These are phyloP conservation scores for Macrolepiota dolichaula DNA, from an alignment of 768 basidiomycete genomes.

Conservation along the genomic window DNA sequence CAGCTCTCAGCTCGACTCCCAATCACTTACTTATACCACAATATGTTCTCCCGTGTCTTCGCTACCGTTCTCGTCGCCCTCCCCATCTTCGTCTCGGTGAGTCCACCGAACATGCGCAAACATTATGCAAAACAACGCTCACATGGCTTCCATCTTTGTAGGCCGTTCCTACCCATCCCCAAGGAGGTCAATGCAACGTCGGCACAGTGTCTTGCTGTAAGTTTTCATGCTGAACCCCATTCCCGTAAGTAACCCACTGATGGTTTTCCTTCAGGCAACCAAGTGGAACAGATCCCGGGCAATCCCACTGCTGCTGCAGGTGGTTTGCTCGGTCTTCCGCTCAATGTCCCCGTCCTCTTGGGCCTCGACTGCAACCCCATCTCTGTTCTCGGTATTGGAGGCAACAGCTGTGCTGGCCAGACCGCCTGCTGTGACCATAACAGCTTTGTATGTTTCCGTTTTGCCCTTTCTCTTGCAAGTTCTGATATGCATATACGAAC, in stretches of 20 bases:
- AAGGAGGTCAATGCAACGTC: conserved; percentile 2
- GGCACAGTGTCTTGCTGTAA: conserved; percentile 5
- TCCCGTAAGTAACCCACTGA: neutral
- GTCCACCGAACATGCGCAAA: neutral
- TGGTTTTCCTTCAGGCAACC: neutral
- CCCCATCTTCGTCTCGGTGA: conserved; percentile 4
- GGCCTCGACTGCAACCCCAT: conserved; percentile 9
- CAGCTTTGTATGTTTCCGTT: neutral
- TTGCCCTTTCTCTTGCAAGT: neutral
- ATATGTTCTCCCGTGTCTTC: conserved; percentile 16
- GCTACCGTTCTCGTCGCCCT: conserved; percentile 8
- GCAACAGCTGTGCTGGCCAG: conserved; percentile 7
- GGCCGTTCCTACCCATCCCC: neutral
- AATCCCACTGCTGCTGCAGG: neutral
- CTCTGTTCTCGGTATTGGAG: conserved; percentile 1
- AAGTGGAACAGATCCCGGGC: neutral
- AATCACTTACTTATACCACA: neutral
- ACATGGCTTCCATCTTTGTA: neutral
- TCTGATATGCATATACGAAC: neutral
- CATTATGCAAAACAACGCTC: neutral
- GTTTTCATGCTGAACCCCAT: neutral
- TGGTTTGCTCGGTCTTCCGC: neutral
- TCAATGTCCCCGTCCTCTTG: neutral
- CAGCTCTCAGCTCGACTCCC: neutral
- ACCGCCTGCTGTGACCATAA: conserved; percentile 9